Base-by-base conservation (phyloP, 2,329 filamentous ascomycete species). In the Colletotrichum echinochloae region DNA sequence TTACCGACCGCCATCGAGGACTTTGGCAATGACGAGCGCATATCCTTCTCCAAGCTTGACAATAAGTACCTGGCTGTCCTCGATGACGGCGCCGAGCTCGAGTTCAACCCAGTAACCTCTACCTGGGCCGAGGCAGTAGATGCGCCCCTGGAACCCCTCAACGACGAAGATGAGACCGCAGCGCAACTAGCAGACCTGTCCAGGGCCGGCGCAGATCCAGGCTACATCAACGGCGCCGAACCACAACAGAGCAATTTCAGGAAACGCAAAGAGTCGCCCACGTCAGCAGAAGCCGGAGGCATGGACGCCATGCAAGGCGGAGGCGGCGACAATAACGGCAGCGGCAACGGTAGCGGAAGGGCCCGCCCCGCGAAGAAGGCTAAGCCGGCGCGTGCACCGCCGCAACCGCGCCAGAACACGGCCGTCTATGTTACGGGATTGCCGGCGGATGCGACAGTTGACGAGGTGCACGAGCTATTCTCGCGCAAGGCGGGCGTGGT, bases 341-440 rank as follows among this genome's bases (percentile, higher is more conserved):
- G 49, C 20, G 55, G 56, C 39, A 49, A 57, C 11, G 56, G 57
- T 20, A 52, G 60, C 30, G 66, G 48, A 11, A 72, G 60, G 54
- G 41, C 26, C 66, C 83, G 83, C 11, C 81, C 81, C 18, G 80
- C 77, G 71, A 86, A 87, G 78, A 83, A 84, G 74, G 78, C 83
- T 66, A 86, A 85, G 71, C 83, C 84, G 72, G 77, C 83, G 70
- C 85, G 85, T 68, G 81, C 83, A 14, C 83, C 84, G 2, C 83
- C 84, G 8, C 81, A 84, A 73, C 85, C 86, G 18, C 85, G 85
- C 71, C 86, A 95, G 75, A 98, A 98, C 79, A 97, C 93, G 7
- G 95, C 95, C 51, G 89, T 99, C 73, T 99, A 95, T 83, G 92
- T 98, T 57, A 97, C 94, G 5, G 94, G 93, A 16, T 88, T 99